Percentiles rank a stretch among this genome's conserved stretches.
Conservation (phyloP, 176 grass and related monocot species). For the Zea mays region DNA sequence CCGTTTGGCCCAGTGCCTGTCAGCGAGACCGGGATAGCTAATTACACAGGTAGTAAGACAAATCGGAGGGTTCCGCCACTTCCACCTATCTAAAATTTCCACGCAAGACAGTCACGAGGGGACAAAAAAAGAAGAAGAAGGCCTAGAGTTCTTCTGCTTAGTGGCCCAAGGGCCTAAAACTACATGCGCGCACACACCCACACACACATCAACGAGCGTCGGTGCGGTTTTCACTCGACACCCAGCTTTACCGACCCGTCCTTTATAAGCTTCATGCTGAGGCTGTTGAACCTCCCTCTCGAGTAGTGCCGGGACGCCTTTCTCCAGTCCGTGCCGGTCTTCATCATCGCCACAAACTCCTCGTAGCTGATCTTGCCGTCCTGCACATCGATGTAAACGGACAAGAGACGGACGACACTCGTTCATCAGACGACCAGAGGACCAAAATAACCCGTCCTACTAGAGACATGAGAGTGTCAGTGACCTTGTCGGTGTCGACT, state of each 20-base stretch:
- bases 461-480: not conserved
- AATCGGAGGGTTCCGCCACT: slow-evolving; percentile 28
- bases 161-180: slow-evolving; percentile 53
- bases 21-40: slow-evolving; percentile 50
- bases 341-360: slow-evolving; percentile 99
- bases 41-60: slow-evolving; percentile 80
- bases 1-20: slow-evolving; percentile 16
- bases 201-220: slow-evolving; percentile 31
- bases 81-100: slow-evolving; percentile 60
- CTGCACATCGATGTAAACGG: slow-evolving; percentile 40
- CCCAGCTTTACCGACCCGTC: slow-evolving; percentile 92
- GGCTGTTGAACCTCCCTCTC: slow-evolving; percentile 97
- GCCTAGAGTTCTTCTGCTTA: slow-evolving; percentile 29
- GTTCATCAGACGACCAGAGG: slow-evolving; percentile 30
- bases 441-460: not conserved
- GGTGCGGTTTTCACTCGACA: slow-evolving; percentile 46
- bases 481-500: slow-evolving; percentile 96
- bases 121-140: slow-evolving; percentile 28
- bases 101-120: slow-evolving; percentile 53
- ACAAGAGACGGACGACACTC: not conserved
- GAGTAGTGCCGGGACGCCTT: slow-evolving; percentile 99
- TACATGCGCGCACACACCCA: not conserved
- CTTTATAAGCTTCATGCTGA: slow-evolving; percentile 95
- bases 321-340: slow-evolving; percentile 98
- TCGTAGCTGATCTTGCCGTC: slow-evolving; percentile 99